Evolutionary conservation across 202 grass and related monocot species (phyloP).

Genomic region (Hordeum pubiflorum): DNA sequence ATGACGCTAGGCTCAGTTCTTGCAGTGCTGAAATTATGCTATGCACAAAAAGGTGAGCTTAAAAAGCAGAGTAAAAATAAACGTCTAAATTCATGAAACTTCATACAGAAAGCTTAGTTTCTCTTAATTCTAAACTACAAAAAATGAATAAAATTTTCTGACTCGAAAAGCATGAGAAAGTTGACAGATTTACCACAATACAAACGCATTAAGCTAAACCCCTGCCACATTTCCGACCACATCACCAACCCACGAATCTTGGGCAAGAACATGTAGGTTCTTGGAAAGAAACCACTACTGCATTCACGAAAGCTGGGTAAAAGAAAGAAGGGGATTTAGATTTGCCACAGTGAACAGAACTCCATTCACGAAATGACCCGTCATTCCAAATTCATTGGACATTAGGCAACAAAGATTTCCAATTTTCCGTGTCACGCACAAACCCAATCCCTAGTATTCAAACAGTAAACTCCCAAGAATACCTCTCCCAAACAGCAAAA

Average conservation of each 20-base stretch:
- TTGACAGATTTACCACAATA: neutral
- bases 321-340: slow-evolving; percentile 2
- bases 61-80: neutral
- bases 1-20: neutral
- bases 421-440: neutral
- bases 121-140: neutral
- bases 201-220: neutral
- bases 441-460: neutral
- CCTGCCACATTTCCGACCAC: neutral
- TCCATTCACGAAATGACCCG: neutral
- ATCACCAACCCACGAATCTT: neutral
- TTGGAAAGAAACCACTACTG: neutral
- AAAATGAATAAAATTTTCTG: neutral
- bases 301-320: neutral
- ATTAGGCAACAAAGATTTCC: neutral
- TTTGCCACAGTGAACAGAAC: neutral
- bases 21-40: neutral
- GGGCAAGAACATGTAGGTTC: neutral
- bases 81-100: neutral
- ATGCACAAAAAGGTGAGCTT: neutral
- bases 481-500: neutral
- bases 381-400: neutral
- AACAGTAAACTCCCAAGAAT: neutral
- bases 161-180: neutral
- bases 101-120: neutral